Conservation (phyloP, 345 rosid genomes). For the Rhodamnia rubescens region DNA sequence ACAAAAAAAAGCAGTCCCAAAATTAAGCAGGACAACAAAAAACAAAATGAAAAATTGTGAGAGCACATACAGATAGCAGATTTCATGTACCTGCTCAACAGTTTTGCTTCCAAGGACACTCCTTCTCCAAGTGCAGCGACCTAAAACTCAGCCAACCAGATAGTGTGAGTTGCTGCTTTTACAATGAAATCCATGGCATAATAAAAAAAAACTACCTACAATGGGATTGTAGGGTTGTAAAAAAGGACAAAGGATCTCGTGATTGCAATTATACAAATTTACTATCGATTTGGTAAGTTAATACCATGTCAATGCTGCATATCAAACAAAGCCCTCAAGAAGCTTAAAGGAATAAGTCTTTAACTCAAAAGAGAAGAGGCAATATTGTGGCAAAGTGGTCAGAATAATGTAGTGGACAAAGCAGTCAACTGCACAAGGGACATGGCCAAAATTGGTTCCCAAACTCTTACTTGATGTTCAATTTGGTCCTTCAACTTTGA, state of each 20-base stretch:
- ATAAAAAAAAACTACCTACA: background rate
- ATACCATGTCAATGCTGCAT: background rate
- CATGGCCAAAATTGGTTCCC: background rate
- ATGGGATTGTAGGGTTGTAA: background rate
- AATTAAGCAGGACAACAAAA: background rate
- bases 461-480: background rate
- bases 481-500: background rate
- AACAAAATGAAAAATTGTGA: background rate
- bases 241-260: background rate
- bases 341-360: background rate
- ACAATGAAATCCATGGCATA: background rate
- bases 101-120: slow-evolving; percentile 90
- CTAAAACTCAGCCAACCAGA: slow-evolving; percentile 24
- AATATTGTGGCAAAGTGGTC: background rate
- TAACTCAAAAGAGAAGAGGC: background rate
- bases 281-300: background rate
- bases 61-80: background rate
- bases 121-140: slow-evolving; percentile 96
- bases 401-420: background rate
- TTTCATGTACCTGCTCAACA: slow-evolving; percentile 59
- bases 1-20: slow-evolving; percentile 2
- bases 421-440: background rate
- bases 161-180: background rate
- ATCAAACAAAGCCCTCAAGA: background rate
- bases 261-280: background rate